phyloP scores from a whole-genome alignment of 1,139 yeast species.

The Chernovozyma aurita region DNA sequence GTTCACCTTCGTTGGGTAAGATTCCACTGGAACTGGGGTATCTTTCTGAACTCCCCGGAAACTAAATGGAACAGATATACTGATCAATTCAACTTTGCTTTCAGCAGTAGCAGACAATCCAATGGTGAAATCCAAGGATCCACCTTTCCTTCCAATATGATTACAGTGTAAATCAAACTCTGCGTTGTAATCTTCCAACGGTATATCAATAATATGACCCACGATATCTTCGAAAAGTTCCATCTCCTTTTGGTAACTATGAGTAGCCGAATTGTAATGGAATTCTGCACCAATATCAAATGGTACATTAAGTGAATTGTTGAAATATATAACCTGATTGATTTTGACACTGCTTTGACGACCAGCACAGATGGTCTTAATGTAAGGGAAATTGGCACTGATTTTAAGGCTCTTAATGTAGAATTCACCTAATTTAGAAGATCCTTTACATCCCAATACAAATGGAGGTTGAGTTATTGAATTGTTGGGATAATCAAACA shows the following conservation, averaged over 20 bases:
- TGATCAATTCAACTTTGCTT: slow-evolving; percentile 1
- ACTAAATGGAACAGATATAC: slow-evolving; percentile 4
- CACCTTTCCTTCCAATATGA: slow-evolving; percentile 5
- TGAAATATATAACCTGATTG: background rate
- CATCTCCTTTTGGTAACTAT: slow-evolving; percentile 2
- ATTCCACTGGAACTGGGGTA: background rate
- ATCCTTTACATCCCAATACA: background rate
- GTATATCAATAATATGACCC: slow-evolving; percentile 5
- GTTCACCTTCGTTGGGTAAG: background rate
- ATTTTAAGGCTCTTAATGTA: slow-evolving; percentile 1
- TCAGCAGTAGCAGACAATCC: slow-evolving; percentile 3
- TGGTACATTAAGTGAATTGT: slow-evolving; percentile 2
- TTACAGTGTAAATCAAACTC: slow-evolving; percentile 6
- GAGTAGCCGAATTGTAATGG: slow-evolving; percentile 1
- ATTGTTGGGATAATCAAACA: slow-evolving; percentile 2
- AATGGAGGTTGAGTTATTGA: slow-evolving; percentile 3
- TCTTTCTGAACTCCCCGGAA: slow-evolving; percentile 4
- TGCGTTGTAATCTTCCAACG: slow-evolving; percentile 4
- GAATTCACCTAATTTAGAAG: slow-evolving; percentile 6
- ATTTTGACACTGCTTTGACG: slow-evolving; percentile 1
- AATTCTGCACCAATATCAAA: slow-evolving; percentile 6
- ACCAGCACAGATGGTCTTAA: slow-evolving; percentile 6
- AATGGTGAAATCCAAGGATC: slow-evolving; percentile 3
- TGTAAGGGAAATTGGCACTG: slow-evolving; percentile 1
- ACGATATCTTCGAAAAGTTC: slow-evolving; percentile 3